phyloP scores from a whole-genome alignment of 2,329 filamentous ascomycete species.

The Fusarium sp. region DNA sequence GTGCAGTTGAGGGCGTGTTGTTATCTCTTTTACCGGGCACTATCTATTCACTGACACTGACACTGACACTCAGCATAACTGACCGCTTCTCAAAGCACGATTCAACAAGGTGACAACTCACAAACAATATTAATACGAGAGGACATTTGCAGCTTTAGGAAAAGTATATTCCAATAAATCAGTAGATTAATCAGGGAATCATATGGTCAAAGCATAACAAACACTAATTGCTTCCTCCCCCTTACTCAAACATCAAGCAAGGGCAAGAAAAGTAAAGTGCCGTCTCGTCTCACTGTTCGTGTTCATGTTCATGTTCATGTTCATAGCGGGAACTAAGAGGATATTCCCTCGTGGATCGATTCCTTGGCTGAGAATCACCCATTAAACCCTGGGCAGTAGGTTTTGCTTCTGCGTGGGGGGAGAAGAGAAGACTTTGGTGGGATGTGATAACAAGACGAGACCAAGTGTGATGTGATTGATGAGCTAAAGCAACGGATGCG shows the following conservation, averaged over 20 bases:
- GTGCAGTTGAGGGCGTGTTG: conserved; percentile 20
- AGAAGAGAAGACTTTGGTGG: not conserved
- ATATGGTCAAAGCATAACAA: conserved; percentile 9
- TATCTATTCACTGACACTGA: not conserved
- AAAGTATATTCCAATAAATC: not conserved
- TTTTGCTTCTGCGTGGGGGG: conserved; percentile 23
- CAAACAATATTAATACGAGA: conserved; percentile 8
- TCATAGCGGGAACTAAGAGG: conserved; percentile 25
- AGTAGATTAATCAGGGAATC: not conserved
- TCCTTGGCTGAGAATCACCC: conserved; percentile 23
- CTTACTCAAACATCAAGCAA: conserved; percentile 6
- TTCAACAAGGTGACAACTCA: conserved; percentile 29
- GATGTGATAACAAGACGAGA: not conserved
- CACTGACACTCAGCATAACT: not conserved
- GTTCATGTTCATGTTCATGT: not conserved
- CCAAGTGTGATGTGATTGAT: not conserved
- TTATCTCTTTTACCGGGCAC: conserved; percentile 19
- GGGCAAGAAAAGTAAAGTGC: conserved; percentile 3
- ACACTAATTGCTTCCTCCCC: conserved; percentile 2
- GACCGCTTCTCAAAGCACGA: conserved; percentile 26
- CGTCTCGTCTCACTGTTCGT: not conserved
- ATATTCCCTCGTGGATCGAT: conserved; percentile 26
- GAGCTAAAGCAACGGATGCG: conserved; percentile 23
- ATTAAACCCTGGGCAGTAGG: not conserved
- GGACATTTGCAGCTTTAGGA: not conserved